Evolutionary conservation across 1,139 yeast genomes (phyloP).

Genomic region (Candida tetrigidarum): DNA sequence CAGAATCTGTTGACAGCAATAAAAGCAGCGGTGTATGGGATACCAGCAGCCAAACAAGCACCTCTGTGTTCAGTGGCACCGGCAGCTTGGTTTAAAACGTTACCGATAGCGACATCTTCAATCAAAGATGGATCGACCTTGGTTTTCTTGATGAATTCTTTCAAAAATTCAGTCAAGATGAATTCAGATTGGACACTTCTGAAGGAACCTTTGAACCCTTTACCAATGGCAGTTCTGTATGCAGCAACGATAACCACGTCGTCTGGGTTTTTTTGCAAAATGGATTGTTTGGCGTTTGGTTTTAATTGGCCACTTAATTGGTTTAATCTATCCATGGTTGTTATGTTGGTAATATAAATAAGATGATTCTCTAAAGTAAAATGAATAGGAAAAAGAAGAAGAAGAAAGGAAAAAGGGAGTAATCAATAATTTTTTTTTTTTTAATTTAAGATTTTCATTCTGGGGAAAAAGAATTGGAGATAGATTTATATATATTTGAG

Average conservation of each 20-base stretch:
- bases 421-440: background rate
- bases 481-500: constrained; percentile 4
- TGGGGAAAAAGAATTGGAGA: constrained; percentile 5
- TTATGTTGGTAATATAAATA: background rate
- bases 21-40: constrained; percentile 67
- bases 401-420: background rate
- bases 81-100: constrained; percentile 87
- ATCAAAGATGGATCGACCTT: constrained; percentile 67
- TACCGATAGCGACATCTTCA: constrained; percentile 87
- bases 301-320: constrained; percentile 62
- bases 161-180: constrained; percentile 64
- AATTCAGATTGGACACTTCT: constrained; percentile 80
- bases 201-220: constrained; percentile 83
- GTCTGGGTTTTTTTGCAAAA: constrained; percentile 67
- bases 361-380: too few species aligned
- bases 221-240: constrained; percentile 86
- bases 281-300: constrained; percentile 48
- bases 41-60: constrained; percentile 56
- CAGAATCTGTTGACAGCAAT: constrained; percentile 91
- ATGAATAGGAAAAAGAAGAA: background rate
- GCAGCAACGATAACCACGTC: constrained; percentile 90
- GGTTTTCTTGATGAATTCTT: constrained; percentile 61
- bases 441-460: background rate
- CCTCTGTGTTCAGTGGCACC: constrained; percentile 95
- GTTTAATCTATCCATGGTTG: constrained; percentile 61